Conservation (phyloP, 495 filamentous ascomycete species). For the Massariosphaeria phaeospora region DNA sequence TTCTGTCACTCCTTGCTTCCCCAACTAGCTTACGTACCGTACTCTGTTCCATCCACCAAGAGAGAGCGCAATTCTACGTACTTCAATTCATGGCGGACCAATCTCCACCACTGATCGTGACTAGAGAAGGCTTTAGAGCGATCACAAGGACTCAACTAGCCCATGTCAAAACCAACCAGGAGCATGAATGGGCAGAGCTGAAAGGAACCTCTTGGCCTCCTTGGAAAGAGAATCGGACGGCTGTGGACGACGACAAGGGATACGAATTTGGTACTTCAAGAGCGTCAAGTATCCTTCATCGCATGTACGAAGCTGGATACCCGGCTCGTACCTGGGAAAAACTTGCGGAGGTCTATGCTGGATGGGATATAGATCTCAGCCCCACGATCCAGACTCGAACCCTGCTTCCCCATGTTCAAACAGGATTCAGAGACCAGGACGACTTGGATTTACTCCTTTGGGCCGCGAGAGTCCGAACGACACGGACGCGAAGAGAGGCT, state of each 20-base stretch:
- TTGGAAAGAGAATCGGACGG: conserved; percentile 60
- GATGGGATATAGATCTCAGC: conserved; percentile 63
- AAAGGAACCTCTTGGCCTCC: conserved; percentile 66
- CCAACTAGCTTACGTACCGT: conserved; percentile 50
- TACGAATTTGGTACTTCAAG: conserved; percentile 55
- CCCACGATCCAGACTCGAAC: conserved; percentile 63
- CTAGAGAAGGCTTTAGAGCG: conserved; percentile 58
- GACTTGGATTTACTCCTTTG: conserved; percentile 38
- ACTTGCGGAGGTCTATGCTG: conserved; percentile 52
- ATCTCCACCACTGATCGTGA: conserved; percentile 53
- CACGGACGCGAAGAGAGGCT: conserved; percentile 64
- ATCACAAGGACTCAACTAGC: conserved; percentile 57
- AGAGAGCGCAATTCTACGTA: conserved; percentile 60
- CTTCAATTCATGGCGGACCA: conserved; percentile 57
- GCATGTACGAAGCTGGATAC: conserved; percentile 65
- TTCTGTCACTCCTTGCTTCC: conserved; percentile 53
- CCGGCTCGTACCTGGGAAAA: conserved; percentile 52
- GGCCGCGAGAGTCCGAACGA: conserved; percentile 59
- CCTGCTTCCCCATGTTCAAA: not conserved
- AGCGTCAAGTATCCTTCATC: conserved; percentile 51
- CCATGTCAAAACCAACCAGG: conserved; percentile 56
- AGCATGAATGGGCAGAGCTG: conserved; percentile 54
- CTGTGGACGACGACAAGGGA: conserved; percentile 53
- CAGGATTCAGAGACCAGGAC: not conserved
- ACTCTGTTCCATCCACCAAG: conserved; percentile 46